phyloP scores from a whole-genome alignment of 108 stramenopile genomes.

The Chaetoceros tenuissimus region DNA sequence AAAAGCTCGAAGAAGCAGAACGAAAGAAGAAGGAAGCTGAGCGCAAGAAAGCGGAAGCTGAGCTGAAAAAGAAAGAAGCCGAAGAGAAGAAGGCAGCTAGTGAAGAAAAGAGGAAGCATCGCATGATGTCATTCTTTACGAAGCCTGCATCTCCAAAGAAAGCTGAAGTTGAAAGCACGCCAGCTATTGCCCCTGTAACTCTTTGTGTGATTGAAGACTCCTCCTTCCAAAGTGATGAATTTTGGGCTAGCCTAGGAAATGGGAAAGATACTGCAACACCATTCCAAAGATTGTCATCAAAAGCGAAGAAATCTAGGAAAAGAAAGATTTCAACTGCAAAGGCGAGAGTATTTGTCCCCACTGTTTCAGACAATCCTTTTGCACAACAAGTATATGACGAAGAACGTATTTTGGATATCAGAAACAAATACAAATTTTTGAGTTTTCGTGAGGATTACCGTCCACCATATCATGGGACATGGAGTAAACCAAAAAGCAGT shows the following conservation, averaged over 20 bases:
- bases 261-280: constrained; percentile 5
- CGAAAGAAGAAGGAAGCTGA: constrained; percentile 30
- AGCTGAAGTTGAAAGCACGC: background rate
- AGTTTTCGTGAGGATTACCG: constrained; percentile 78
- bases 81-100: constrained; percentile 13
- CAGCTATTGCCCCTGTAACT: background rate
- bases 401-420: constrained; percentile 43
- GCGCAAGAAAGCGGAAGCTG: constrained; percentile 13
- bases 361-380: constrained; percentile 39
- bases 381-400: constrained; percentile 66
- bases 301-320: background rate
- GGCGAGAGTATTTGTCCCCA: constrained; percentile 29
- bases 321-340: constrained; percentile 10
- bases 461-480: constrained; percentile 85
- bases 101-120: constrained; percentile 45
- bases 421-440: constrained; percentile 73
- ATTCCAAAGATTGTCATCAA: background rate
- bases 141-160: constrained; percentile 18
- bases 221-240: constrained; percentile 38
- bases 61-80: constrained; percentile 11
- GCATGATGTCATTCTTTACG: constrained; percentile 61
- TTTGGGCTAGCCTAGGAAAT: constrained; percentile 12
- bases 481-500: constrained; percentile 66
- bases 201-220: background rate
- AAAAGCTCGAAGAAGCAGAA: constrained; percentile 36